Evolutionary conservation across 208 protist genomes (phyloP).

Genomic region (Trypanosoma caninum): DNA sequence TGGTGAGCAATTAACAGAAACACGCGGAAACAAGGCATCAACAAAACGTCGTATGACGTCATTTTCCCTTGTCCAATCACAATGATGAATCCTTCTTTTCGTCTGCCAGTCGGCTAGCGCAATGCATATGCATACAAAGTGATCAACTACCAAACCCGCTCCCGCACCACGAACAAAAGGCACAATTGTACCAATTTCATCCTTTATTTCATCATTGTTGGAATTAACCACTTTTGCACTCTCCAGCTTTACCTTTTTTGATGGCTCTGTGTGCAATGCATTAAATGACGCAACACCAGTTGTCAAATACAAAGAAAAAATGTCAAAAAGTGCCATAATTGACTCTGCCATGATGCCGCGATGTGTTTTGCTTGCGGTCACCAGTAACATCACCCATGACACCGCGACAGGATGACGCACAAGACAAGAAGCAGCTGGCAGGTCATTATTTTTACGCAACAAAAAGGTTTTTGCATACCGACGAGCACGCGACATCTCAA

Average conservation of each 20-base stretch:
- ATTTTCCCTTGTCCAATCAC: neutral
- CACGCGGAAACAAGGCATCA: conserved; percentile 13
- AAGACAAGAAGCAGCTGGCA: neutral
- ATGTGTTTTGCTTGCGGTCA: neutral
- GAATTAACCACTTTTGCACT: neutral
- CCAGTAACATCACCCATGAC: conserved; percentile 13
- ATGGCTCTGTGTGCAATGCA: neutral
- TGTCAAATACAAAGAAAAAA: conserved; percentile 9
- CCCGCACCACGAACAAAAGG: conserved; percentile 11
- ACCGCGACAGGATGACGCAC: conserved; percentile 20
- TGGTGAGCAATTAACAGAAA: neutral
- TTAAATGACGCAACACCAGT: conserved; percentile 16
- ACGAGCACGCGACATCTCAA: conserved; percentile 19
- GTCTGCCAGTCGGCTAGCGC: too few relatives aligned
- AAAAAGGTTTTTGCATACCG: conserved; percentile 8
- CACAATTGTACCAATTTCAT: neutral
- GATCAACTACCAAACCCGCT: conserved; percentile 11
- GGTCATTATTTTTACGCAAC: neutral
- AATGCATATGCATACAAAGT: conserved; percentile 8
- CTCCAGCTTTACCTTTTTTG: neutral
- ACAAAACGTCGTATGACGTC: conserved; percentile 15
- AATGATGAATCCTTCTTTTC: too few relatives aligned
- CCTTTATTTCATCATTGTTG: conserved; percentile 3
- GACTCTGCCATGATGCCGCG: neutral
- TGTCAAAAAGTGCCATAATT: conserved; percentile 18